Evolutionary conservation across 495 filamentous ascomycete genomes (phyloP).

Genomic region (Hypoxylon rickii): DNA sequence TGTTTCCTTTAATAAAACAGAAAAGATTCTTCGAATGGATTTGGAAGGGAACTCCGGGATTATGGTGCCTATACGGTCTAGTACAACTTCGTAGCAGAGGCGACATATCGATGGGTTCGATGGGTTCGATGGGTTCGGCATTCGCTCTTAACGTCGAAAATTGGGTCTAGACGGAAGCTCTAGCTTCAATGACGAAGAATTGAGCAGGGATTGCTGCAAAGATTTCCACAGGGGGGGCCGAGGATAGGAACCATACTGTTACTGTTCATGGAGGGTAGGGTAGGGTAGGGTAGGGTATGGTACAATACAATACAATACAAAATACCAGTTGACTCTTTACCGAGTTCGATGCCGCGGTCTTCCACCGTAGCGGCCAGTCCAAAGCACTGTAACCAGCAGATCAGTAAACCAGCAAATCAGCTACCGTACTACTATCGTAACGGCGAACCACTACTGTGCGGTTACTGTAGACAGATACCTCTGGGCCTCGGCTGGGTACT

Average conservation of each 20-base stretch:
- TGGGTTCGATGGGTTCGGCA: conserved; percentile 35
- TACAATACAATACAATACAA: too few species aligned
- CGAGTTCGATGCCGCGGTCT: too few species aligned
- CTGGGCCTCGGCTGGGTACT: neutral
- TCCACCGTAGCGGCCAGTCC: too few species aligned
- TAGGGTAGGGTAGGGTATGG: too few species aligned
- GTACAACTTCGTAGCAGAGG: conserved; percentile 5
- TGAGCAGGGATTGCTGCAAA: conserved; percentile 10
- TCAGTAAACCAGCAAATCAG: too few species aligned
- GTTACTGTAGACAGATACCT: too few species aligned
- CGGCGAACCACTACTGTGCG: too few species aligned
- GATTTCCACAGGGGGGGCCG: conserved; percentile 15
- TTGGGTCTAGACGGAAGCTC: conserved; percentile 16
- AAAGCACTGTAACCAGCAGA: too few species aligned
- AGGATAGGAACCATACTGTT: too few species aligned
- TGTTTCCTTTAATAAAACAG: conserved; percentile 25
- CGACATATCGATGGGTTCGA: conserved; percentile 7
- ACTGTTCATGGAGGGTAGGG: too few species aligned
- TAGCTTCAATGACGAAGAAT: conserved; percentile 30
- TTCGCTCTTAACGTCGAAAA: conserved; percentile 27
- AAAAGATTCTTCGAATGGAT: conserved; percentile 4
- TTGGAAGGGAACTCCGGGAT: conserved; percentile 16
- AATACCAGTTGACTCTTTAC: too few species aligned
- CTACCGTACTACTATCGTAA: too few species aligned
- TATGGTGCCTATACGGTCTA: conserved; percentile 22